A percentile compares a stretch with the other conserved stretches of the same genome.
These are phyloP conservation scores for Conidiobolus incongruus DNA, from an alignment of 371 early-diverging fungal species.

Conservation along the genomic window DNA sequence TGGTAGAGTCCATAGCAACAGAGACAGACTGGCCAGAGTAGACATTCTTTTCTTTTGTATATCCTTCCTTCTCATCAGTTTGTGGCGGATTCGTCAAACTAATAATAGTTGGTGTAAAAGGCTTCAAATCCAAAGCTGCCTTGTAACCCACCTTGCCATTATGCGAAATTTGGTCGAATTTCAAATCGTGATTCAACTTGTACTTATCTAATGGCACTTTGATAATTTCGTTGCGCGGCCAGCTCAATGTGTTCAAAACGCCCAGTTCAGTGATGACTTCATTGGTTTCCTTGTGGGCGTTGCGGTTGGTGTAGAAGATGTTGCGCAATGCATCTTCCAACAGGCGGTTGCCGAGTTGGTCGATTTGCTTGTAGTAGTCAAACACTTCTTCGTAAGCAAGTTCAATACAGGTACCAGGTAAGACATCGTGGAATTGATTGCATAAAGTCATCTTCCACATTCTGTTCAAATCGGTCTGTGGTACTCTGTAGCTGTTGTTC, in stretches of 20 bases:
- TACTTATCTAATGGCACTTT: conserved; percentile 19
- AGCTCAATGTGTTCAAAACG: conserved; percentile 61
- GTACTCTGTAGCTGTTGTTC: conserved; percentile 19
- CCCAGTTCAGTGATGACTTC: conserved; percentile 12
- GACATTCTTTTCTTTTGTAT: not conserved
- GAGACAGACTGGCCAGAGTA: not conserved
- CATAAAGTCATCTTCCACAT: conserved; percentile 83
- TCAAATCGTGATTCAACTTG: not conserved
- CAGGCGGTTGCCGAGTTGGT: conserved; percentile 9
- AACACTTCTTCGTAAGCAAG: conserved; percentile 66
- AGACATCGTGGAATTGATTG: conserved; percentile 92
- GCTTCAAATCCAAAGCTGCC: conserved; percentile 10
- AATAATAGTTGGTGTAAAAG: not conserved
- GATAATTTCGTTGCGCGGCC: conserved; percentile 48
- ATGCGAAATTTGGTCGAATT: conserved; percentile 17
- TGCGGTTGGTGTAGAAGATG: conserved; percentile 5
- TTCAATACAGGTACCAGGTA: conserved; percentile 82
- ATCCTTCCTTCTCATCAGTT: not conserved
- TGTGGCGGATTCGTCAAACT: not conserved
- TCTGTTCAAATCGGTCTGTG: conserved; percentile 37
- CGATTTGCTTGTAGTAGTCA: conserved; percentile 20
- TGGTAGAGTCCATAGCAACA: not conserved
- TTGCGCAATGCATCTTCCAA: conserved; percentile 13
- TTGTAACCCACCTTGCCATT: conserved; percentile 18
- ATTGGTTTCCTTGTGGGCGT: conserved; percentile 2